Base-by-base conservation (phyloP, 2,329 filamentous ascomycete species). In the Dothistroma septosporum region DNA sequence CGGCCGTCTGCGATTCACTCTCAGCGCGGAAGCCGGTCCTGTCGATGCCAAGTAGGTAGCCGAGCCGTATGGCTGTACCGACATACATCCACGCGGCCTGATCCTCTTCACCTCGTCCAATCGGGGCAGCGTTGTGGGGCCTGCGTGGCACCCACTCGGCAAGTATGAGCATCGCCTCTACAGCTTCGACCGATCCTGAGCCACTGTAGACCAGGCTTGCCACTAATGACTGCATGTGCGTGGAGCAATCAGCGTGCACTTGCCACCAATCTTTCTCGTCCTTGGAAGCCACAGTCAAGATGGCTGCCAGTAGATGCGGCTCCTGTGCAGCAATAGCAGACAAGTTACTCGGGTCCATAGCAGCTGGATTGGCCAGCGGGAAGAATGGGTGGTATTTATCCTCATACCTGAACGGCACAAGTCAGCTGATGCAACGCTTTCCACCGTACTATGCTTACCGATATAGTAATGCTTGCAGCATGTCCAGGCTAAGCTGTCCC, bases 51-150 rank as follows among this genome's bases (percentile, higher is more conserved):
- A 74, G 70, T 4, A 74, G 64, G 53, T 74, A 74, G 19, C 72
- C 72, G 4, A 73, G 62, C 33, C 72, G 57, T n/a, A 73, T 70
- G 6, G 72, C 72, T 24, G 68, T 72, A 8, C 72, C 72, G 8
- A 72, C 70, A 47, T 69, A 70, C 71, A 73, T 73, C 72, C 71
- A 74, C 1, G 71, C 72, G 9, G 69, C 68, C 32, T 70, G 67
- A 54, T 74, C 72, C 61, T 74, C 72, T 53, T 73, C 72, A 22
- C 71, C 72, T 58, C 69, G 64, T 0, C 71, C 71, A 24, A 73
- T 68, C 7, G 69, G 62, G 14, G 71, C 62, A 12, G 66, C 67
- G 1, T 66, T 66, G 48, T 70, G 67, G n/a, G 69, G 66, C 31
- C 66, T 56, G 41, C 70, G 62, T 6, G 72, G 71, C 6, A 72